Conservation (phyloP, 805 yeast species). For the Diddensiella caesifluorescens region DNA sequence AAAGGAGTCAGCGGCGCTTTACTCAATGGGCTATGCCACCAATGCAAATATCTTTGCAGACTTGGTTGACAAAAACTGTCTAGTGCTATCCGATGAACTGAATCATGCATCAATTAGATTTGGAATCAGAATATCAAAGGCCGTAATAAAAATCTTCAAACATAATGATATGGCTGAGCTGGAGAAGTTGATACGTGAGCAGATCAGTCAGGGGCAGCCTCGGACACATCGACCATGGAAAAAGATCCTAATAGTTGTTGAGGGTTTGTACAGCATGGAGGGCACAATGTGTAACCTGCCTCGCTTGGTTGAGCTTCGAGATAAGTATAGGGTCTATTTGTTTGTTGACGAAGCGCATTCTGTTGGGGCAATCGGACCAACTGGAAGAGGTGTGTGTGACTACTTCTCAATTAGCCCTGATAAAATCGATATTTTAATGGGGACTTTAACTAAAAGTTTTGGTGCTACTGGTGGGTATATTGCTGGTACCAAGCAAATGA, state of each 20-base stretch:
- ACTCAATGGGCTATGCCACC: constrained; percentile 95
- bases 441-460: constrained; percentile 93
- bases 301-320: constrained; percentile 59
- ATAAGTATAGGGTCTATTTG: constrained; percentile 81
- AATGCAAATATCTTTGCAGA: constrained; percentile 84
- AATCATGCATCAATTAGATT: constrained; percentile 95
- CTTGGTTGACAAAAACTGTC: constrained; percentile 77
- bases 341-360: constrained; percentile 98
- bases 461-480: constrained; percentile 99
- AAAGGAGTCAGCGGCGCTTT: constrained; percentile 78
- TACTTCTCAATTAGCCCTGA: constrained; percentile 75
- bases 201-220: constrained; percentile 91
- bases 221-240: constrained; percentile 96
- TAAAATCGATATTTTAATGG: constrained; percentile 86
- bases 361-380: constrained; percentile 96
- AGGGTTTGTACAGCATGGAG: constrained; percentile 72
- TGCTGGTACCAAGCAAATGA: constrained; percentile 65
- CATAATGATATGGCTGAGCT: constrained; percentile 84
- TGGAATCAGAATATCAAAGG: constrained; percentile 90
- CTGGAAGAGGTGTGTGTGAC: constrained; percentile 93
- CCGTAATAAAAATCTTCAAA: constrained; percentile 83
- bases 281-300: constrained; percentile 88
- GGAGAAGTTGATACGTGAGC: constrained; percentile 72
- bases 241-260: constrained; percentile 69
- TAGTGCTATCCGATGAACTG: constrained; percentile 88